phyloP scores from a whole-genome alignment of 768 basidiomycete genomes.

The Boletellus emodensis region DNA sequence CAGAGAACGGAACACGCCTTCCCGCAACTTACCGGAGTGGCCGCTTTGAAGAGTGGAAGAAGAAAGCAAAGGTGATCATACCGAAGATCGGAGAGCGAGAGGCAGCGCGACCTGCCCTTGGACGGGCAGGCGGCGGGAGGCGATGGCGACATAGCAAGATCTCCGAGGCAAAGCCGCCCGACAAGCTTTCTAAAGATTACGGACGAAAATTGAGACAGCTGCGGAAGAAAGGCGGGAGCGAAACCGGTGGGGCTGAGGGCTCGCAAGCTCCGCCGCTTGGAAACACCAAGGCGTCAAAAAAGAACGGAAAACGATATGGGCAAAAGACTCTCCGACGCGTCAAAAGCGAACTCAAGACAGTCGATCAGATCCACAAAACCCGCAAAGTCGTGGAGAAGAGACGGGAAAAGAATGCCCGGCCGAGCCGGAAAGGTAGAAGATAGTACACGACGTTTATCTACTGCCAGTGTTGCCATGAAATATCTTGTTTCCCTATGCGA shows the following conservation, averaged over 20 bases:
- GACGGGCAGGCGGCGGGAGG: slow-evolving; percentile 40
- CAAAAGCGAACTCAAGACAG: slow-evolving; percentile 81
- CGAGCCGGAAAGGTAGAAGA: slow-evolving; percentile 38
- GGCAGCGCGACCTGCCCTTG: slow-evolving; percentile 35
- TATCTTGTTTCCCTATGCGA: slow-evolving; percentile 14
- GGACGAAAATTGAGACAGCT: slow-evolving; percentile 66
- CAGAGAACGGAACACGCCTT: slow-evolving; percentile 86
- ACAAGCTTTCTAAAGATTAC: slow-evolving; percentile 68
- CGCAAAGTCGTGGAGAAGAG: slow-evolving; percentile 62
- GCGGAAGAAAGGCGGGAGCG: slow-evolving; percentile 50
- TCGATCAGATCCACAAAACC: slow-evolving; percentile 80
- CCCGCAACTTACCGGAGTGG: slow-evolving; percentile 93
- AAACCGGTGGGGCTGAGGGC: slow-evolving; percentile 23
- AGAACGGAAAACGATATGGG: slow-evolving; percentile 42
- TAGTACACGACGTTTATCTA: slow-evolving; percentile 14
- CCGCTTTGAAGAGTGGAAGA: slow-evolving; percentile 93
- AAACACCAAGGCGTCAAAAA: slow-evolving; percentile 25
- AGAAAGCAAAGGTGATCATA: slow-evolving; percentile 65
- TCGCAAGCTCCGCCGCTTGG: slow-evolving; percentile 15
- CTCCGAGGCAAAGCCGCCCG: slow-evolving; percentile 65
- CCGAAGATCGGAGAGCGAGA: slow-evolving; percentile 86
- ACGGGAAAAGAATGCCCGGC: slow-evolving; percentile 79
- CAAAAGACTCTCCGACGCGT: slow-evolving; percentile 61
- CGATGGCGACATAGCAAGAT: slow-evolving; percentile 73
- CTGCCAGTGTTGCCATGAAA: background rate